phyloP scores from a whole-genome alignment of 768 basidiomycete genomes.

The Suillus weaverae region DNA sequence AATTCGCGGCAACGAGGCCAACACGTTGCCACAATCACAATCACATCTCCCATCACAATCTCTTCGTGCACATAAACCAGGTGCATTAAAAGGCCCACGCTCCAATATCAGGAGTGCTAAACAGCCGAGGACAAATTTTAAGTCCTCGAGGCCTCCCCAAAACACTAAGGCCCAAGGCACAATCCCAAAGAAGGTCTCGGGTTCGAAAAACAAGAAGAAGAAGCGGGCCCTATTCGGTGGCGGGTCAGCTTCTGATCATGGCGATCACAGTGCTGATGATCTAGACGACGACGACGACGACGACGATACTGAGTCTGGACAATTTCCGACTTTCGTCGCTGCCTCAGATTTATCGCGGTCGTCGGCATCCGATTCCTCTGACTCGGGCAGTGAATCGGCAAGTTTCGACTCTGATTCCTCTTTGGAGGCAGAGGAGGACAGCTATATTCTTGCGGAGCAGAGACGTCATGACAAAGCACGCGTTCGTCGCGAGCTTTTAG shows the following conservation, averaged over 20 bases:
- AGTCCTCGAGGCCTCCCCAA: conserved; percentile 33
- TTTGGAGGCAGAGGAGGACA: conserved; percentile 63
- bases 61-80: conserved; percentile 19
- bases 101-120: conserved; percentile 19
- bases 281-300: conserved; percentile 31
- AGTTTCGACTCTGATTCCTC: conserved; percentile 55
- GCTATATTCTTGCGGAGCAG: conserved; percentile 52
- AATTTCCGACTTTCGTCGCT: conserved; percentile 69
- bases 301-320: conserved; percentile 35
- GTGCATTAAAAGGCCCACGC: conserved; percentile 26
- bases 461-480: conserved; percentile 50
- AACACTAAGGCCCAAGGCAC: conserved; percentile 43
- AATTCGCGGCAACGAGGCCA: conserved; percentile 33
- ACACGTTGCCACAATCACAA: conserved; percentile 37
- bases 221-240: conserved; percentile 16
- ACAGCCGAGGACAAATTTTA: conserved; percentile 29
- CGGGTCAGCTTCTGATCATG: conserved; percentile 28
- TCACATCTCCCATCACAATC: conserved; percentile 31
- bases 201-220: conserved; percentile 17
- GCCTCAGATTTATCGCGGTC: conserved; percentile 59
- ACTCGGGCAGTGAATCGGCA: conserved; percentile 33
- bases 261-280: conserved; percentile 33
- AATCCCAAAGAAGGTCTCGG: conserved; percentile 27
- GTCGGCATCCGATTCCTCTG: conserved; percentile 46
- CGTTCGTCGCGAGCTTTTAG: conserved; percentile 58